Evolutionary conservation across 805 yeast genomes (phyloP).

Genomic region (Naumovozyma castellii): DNA sequence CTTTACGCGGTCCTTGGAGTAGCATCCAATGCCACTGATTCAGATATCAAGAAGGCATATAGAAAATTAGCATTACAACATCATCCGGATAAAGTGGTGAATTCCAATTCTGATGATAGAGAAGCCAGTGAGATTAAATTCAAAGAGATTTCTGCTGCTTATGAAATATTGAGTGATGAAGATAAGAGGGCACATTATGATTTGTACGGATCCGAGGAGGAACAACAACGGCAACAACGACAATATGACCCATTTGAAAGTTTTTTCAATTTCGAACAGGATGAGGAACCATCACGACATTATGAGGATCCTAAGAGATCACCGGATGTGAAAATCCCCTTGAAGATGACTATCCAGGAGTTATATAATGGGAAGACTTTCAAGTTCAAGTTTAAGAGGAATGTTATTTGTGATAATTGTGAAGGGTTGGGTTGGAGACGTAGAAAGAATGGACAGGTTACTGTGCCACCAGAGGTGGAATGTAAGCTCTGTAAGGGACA

Average conservation of each 20-base stretch:
- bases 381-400: conserved; percentile 62
- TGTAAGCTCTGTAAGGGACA: conserved; percentile 68
- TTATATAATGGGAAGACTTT: conserved; percentile 72
- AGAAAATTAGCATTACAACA: conserved; percentile 69
- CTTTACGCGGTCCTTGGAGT: conserved; percentile 64
- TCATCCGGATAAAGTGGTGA: conserved; percentile 85
- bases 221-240: neutral
- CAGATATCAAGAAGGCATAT: conserved; percentile 77
- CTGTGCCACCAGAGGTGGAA: conserved; percentile 36
- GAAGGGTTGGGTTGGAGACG: conserved; percentile 64
- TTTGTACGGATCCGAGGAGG: conserved; percentile 33
- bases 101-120: conserved; percentile 42
- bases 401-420: conserved; percentile 64
- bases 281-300: neutral
- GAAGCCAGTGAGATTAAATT: conserved; percentile 67
- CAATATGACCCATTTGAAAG: neutral
- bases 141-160: conserved; percentile 79
- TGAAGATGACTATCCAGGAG: conserved; percentile 62
- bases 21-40: conserved; percentile 49
- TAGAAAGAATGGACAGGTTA: conserved; percentile 16
- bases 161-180: conserved; percentile 72
- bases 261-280: neutral
- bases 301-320: neutral
- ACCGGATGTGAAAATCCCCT: conserved; percentile 42
- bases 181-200: conserved; percentile 51